Conservation (phyloP, 106 monocot genomes). For the Dioscorea dumetorum region DNA sequence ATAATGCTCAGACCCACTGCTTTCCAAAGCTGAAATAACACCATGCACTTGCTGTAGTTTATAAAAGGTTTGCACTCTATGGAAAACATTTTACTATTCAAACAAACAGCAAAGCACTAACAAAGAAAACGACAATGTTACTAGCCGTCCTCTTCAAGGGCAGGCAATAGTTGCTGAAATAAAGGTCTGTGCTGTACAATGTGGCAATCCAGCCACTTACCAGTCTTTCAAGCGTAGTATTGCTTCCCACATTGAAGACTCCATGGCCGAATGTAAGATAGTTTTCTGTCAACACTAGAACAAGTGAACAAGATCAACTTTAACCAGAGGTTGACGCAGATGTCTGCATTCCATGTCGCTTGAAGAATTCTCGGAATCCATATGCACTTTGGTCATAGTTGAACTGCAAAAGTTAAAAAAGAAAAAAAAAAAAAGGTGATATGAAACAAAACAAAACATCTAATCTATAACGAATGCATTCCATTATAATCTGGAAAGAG, state of each 20-base stretch:
- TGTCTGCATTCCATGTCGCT: constrained; percentile 50
- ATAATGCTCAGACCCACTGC: too few species aligned
- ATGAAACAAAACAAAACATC: neutral
- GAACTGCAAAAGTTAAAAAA: constrained; percentile 36
- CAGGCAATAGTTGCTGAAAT: neutral
- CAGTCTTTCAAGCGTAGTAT: too few species aligned
- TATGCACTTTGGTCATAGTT: constrained; percentile 78
- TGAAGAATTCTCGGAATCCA: constrained; percentile 90
- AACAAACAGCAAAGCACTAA: too few species aligned
- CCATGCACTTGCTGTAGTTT: too few species aligned
- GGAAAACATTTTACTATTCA: too few species aligned
- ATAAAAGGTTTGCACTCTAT: too few species aligned
- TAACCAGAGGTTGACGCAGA: constrained; percentile 1
- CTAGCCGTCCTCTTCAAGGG: neutral
- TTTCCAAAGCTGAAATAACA: neutral
- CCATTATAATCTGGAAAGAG: neutral
- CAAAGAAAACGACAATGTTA: too few species aligned
- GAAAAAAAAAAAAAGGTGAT: neutral
- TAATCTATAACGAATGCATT: neutral
- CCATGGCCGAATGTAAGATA: neutral
- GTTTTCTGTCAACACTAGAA: neutral
- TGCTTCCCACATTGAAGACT: neutral
- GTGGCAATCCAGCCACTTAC: too few species aligned
- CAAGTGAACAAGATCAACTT: neutral
- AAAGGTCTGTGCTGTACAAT: neutral